Conservation (phyloP, 768 basidiomycete genomes). For the Plicaturopsis crispa region DNA sequence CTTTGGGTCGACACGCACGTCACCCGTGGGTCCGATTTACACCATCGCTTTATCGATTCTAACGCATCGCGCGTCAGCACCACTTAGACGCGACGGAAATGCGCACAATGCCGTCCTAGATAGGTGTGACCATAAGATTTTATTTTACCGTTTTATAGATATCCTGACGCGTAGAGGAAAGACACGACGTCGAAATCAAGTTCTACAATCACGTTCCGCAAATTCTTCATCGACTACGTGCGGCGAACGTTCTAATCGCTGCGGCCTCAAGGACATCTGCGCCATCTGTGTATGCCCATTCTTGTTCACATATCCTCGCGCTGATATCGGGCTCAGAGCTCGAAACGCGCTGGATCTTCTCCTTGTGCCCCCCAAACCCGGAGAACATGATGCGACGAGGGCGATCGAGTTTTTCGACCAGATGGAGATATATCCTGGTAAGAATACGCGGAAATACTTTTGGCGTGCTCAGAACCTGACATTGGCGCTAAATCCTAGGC, state of each 20-base stretch:
- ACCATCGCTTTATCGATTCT: neutral
- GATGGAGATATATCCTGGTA: constrained; percentile 68
- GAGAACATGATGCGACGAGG: constrained; percentile 24
- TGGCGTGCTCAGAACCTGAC: neutral
- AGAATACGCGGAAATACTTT: constrained; percentile 2
- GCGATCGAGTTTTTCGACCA: constrained; percentile 64
- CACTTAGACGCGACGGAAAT: constrained; percentile 41
- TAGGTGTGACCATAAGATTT: no score
- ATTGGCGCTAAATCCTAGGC: constrained; percentile 26
- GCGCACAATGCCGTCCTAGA: constrained; percentile 44
- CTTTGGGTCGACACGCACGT: constrained; percentile 84
- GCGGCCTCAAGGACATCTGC: constrained; percentile 72
- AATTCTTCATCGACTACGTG: constrained; percentile 55
- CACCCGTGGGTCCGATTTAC: constrained; percentile 27
- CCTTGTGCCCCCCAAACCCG: constrained; percentile 34
- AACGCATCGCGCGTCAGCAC: constrained; percentile 30
- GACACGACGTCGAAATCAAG: constrained; percentile 46
- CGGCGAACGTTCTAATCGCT: constrained; percentile 46
- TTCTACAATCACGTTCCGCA: constrained; percentile 76
- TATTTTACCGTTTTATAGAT: no score
- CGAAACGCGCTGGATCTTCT: constrained; percentile 64
- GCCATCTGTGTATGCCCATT: constrained; percentile 49
- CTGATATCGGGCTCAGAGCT: constrained; percentile 39
- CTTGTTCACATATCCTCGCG: neutral
- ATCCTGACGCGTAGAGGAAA: no score